Evolutionary conservation across 2,329 filamentous ascomycete species (phyloP).

Genomic region (Fusarium sp.): DNA sequence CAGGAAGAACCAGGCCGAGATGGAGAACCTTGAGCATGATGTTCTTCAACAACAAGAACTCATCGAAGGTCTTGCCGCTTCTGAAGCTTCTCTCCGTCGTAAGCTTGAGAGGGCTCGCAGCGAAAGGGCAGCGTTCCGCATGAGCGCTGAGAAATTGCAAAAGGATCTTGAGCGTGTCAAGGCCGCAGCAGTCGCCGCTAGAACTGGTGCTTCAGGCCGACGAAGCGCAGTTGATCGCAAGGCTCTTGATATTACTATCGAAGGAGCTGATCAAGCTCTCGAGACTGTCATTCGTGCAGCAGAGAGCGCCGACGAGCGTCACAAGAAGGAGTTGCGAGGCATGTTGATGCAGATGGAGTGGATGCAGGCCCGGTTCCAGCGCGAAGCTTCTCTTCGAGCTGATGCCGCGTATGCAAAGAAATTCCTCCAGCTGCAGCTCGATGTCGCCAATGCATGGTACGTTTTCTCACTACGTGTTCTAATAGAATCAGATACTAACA

Average conservation of each 20-base stretch:
- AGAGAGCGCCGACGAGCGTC: slow-evolving; percentile 73
- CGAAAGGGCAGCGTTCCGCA: slow-evolving; percentile 68
- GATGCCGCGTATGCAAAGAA: slow-evolving; percentile 89
- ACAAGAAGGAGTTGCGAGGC: slow-evolving; percentile 81
- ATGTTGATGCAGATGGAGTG: slow-evolving; percentile 91
- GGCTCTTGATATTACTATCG: slow-evolving; percentile 47
- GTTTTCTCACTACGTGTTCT: slow-evolving; percentile 53
- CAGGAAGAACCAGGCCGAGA: slow-evolving; percentile 71
- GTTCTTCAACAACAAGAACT: slow-evolving; percentile 75
- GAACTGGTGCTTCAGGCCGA: slow-evolving; percentile 21
- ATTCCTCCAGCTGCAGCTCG: slow-evolving; percentile 81
- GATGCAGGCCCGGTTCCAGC: slow-evolving; percentile 82
- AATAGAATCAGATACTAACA: slow-evolving; percentile 16
- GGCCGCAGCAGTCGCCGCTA: slow-evolving; percentile 51
- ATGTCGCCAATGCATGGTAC: slow-evolving; percentile 91
- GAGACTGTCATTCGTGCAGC: slow-evolving; percentile 69
- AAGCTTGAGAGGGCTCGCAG: slow-evolving; percentile 78
- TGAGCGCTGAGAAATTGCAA: slow-evolving; percentile 65
- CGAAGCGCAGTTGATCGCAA: slow-evolving; percentile 35
- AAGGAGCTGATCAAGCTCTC: slow-evolving; percentile 62
- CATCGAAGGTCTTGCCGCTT: slow-evolving; percentile 65
- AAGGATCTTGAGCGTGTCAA: slow-evolving; percentile 61
- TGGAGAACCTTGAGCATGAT: slow-evolving; percentile 77
- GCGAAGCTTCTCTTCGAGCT: slow-evolving; percentile 82
- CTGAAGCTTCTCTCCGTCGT: slow-evolving; percentile 69